phyloP scores from a whole-genome alignment of 1,139 yeast genomes.

The Geotrichum siamense region DNA sequence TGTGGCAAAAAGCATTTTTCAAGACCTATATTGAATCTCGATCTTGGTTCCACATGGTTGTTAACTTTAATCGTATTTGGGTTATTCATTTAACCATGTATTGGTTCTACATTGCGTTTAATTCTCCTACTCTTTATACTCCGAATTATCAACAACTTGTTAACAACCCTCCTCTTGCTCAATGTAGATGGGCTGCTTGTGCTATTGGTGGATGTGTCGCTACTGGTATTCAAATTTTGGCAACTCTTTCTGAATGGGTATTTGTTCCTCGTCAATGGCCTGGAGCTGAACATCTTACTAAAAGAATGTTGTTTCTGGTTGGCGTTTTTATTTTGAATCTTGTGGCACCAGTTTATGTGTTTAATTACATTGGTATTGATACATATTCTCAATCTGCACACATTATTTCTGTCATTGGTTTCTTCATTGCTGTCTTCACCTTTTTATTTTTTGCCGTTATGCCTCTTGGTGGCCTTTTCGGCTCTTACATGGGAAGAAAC shows the following conservation, averaged over 20 bases:
- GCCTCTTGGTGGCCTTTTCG: conserved; percentile 97
- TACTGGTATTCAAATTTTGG: conserved; percentile 67
- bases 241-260: conserved; percentile 89
- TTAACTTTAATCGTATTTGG: conserved; percentile 98
- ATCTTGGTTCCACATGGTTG: conserved; percentile 94
- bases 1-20: conserved; percentile 88
- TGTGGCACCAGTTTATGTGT: conserved; percentile 81
- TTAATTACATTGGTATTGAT: conserved; percentile 61
- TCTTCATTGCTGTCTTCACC: conserved; percentile 81
- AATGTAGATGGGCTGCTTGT: conserved; percentile 86
- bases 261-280: conserved; percentile 99
- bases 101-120: conserved; percentile 94
- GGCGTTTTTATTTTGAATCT: conserved; percentile 63
- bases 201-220: conserved; percentile 94
- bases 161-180: conserved; percentile 78
- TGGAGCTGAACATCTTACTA: conserved; percentile 93
- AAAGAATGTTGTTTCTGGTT: conserved; percentile 73
- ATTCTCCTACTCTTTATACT: conserved; percentile 87
- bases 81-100: conserved; percentile 78
- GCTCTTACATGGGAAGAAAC: conserved; percentile 74
- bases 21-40: conserved; percentile 95
- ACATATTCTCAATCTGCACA: conserved; percentile 67
- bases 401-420: conserved; percentile 79
- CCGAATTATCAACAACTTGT: conserved; percentile 73
- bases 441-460: conserved; percentile 79